Conservation (phyloP, 768 basidiomycete species). For the Xanthoconium purpureum region DNA sequence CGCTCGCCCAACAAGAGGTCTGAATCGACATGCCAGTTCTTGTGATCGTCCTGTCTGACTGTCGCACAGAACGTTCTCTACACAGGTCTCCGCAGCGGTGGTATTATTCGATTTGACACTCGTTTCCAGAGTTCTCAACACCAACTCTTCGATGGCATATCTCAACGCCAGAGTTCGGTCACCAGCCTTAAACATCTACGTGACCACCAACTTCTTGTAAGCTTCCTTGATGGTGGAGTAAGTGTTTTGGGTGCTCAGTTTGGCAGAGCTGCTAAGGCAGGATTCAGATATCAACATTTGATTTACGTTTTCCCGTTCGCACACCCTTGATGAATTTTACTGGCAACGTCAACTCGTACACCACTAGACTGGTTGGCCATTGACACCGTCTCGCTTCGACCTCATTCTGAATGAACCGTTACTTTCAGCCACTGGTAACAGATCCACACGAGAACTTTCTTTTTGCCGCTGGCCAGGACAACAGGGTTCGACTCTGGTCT, state of each 20-base stretch:
- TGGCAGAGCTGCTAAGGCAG: neutral
- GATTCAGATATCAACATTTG: slow-evolving; percentile 55
- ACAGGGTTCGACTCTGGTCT: slow-evolving; percentile 66
- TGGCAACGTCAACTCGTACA: slow-evolving; percentile 60
- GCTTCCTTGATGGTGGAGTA: slow-evolving; percentile 61
- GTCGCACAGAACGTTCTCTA: slow-evolving; percentile 46
- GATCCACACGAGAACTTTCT: slow-evolving; percentile 58
- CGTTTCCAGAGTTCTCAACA: slow-evolving; percentile 39
- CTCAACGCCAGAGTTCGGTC: slow-evolving; percentile 42
- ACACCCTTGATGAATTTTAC: slow-evolving; percentile 46
- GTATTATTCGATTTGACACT: slow-evolving; percentile 55
- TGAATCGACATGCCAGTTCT: slow-evolving; percentile 1
- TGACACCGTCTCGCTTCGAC: neutral
- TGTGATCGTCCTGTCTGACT: neutral
- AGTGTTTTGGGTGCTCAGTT: slow-evolving; percentile 18
- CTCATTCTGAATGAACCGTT: slow-evolving; percentile 3
- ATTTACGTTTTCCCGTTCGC: slow-evolving; percentile 52
- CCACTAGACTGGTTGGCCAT: slow-evolving; percentile 46
- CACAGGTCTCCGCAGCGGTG: slow-evolving; percentile 59
- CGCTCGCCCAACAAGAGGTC: slow-evolving; percentile 54
- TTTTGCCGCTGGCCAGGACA: slow-evolving; percentile 69
- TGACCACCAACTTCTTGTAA: slow-evolving; percentile 52
- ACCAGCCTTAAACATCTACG: slow-evolving; percentile 49
- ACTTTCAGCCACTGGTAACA: slow-evolving; percentile 53
- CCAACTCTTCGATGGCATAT: slow-evolving; percentile 37